These are phyloP conservation scores for Panicum virgatum DNA, from an alignment of 202 grass and related monocot genomes.

Conservation along the genomic window DNA sequence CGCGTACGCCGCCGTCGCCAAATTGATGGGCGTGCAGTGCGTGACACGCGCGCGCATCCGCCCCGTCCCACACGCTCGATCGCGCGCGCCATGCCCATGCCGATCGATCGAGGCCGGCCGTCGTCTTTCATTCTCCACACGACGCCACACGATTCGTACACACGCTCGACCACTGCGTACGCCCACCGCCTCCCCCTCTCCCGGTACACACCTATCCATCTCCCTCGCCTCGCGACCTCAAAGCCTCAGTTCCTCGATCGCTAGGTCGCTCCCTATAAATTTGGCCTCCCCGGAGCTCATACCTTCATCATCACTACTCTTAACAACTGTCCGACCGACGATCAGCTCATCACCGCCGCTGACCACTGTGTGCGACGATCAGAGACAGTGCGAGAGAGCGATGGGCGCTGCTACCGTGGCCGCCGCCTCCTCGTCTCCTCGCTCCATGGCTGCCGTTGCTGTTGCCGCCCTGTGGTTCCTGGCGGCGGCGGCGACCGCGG, in stretches of 20 bases:
- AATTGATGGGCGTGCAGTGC: no score
- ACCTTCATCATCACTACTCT: neutral
- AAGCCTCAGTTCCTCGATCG: neutral
- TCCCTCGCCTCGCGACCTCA: no score
- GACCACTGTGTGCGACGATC: neutral
- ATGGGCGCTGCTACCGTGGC: neutral
- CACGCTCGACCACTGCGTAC: conserved; percentile 32
- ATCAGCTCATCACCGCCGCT: neutral
- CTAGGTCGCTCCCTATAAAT: conserved; percentile 35
- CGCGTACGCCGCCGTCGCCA: neutral
- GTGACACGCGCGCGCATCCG: no score
- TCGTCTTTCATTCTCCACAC: neutral
- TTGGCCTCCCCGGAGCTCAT: neutral
- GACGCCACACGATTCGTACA: conserved; percentile 20
- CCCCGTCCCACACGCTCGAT: conserved; percentile 29
- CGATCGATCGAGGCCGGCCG: no score
- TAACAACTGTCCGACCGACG: no score
- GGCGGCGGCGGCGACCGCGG: neutral
- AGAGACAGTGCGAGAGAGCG: neutral
- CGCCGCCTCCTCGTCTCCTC: no score
- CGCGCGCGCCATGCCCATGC: neutral
- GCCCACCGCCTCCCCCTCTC: neutral
- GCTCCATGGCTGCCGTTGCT: neutral
- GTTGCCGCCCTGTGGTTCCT: neutral
- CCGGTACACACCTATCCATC: conserved; percentile 20